phyloP scores from a whole-genome alignment of 2,329 filamentous ascomycete species.

The Alternaria tenuissima region DNA sequence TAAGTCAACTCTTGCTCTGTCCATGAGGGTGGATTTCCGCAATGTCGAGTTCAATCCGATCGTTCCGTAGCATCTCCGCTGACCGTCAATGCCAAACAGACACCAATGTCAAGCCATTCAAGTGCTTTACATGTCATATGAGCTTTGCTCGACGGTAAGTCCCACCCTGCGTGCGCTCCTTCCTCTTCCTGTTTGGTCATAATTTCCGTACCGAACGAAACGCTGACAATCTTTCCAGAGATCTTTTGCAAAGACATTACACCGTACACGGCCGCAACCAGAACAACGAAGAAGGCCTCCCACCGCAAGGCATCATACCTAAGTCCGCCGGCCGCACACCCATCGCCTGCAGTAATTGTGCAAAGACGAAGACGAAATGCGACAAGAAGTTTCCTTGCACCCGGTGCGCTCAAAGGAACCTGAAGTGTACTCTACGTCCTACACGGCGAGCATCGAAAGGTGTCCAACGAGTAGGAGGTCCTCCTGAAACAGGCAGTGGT shows the following conservation, averaged over 20 bases:
- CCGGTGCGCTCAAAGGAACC: slow-evolving; percentile 59
- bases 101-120: slow-evolving; percentile 64
- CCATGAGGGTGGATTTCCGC: background rate
- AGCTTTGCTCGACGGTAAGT: slow-evolving; percentile 61
- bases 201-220: background rate
- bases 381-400: slow-evolving; percentile 65
- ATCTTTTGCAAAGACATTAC: slow-evolving; percentile 61
- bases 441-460: slow-evolving; percentile 59
- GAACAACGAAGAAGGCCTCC: slow-evolving; percentile 59
- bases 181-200: background rate
- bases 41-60: background rate
- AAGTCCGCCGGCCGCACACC: slow-evolving; percentile 62
- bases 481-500: slow-evolving; percentile 39
- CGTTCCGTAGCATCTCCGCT: slow-evolving; percentile 6
- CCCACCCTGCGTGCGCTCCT: background rate
- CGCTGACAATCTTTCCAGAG: slow-evolving; percentile 47
- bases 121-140: slow-evolving; percentile 64
- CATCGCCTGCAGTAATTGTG: slow-evolving; percentile 63
- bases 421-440: slow-evolving; percentile 57
- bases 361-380: slow-evolving; percentile 64
- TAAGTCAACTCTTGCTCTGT: slow-evolving; percentile 39
- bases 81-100: slow-evolving; percentile 43
- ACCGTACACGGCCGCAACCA: slow-evolving; percentile 61
- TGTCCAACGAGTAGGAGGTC: slow-evolving; percentile 38
- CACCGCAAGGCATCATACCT: slow-evolving; percentile 60